A percentile compares a stretch with the other conserved stretches of the same genome.
Evolutionary conservation across 352 stramenopile genomes (phyloP).

Genomic region (Pseudoperonospora humuli): DNA sequence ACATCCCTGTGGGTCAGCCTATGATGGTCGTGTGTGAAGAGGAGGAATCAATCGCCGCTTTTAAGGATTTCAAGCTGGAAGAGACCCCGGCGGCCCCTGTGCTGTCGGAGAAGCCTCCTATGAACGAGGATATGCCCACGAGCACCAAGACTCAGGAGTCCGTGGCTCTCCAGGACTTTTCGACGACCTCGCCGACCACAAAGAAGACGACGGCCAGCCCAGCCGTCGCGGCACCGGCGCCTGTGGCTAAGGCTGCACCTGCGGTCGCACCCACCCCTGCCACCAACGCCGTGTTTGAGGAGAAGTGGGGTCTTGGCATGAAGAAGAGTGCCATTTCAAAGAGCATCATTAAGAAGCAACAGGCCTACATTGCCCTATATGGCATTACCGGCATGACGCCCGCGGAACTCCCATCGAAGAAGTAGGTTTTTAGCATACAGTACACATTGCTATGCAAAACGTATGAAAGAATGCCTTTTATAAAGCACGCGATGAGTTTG

Average conservation of each 20-base stretch:
- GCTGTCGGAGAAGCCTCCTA: conserved; percentile 45
- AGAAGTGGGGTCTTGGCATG: conserved; percentile 74
- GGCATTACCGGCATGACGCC: conserved; percentile 77
- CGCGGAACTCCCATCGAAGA: conserved; percentile 29
- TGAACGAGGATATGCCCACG: conserved; percentile 60
- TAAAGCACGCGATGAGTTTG: conserved; percentile 11
- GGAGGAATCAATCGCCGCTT: conserved; percentile 47
- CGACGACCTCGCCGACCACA: conserved; percentile 54
- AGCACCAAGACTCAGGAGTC: conserved; percentile 38
- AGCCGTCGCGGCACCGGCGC: conserved; percentile 30
- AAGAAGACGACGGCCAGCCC: conserved; percentile 41
- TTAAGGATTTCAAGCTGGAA: conserved; percentile 76
- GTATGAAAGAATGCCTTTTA: conserved; percentile 14
- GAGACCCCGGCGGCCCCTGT: conserved; percentile 24
- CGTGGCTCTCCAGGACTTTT: conserved; percentile 49
- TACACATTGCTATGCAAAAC: conserved; percentile 9
- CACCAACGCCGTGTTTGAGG: conserved; percentile 29
- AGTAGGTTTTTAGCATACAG: conserved; percentile 15
- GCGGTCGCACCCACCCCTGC: conserved; percentile 14
- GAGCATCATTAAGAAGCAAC: conserved; percentile 79
- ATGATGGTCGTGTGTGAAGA: conserved; percentile 96
- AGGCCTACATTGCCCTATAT: conserved; percentile 77
- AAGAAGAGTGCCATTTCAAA: conserved; percentile 77
- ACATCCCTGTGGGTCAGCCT: conserved; percentile 88
- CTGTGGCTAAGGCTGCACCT: conserved; percentile 22